Conservation (phyloP, 345 rosid species). For the Aquilaria yunnanensis region DNA sequence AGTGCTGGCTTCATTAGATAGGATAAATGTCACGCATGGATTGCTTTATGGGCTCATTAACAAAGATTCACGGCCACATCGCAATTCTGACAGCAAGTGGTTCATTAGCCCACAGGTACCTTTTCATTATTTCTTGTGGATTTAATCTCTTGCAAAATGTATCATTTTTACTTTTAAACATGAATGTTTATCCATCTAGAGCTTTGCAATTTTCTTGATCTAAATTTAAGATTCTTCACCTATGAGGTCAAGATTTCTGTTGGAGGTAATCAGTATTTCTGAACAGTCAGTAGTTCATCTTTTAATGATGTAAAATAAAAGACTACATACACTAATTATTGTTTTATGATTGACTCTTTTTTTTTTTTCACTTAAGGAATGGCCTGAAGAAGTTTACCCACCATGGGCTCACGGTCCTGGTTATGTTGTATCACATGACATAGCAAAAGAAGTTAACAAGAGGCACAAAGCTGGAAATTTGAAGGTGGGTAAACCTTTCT, state of each 20-base stretch:
- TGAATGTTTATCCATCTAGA: no score
- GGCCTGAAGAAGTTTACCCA: slow-evolving; percentile 72
- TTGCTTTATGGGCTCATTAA: slow-evolving; percentile 86
- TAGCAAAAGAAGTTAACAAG: slow-evolving; percentile 61
- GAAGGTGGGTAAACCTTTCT: slow-evolving; percentile 39
- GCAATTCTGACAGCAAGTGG: slow-evolving; percentile 93
- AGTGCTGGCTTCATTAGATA: slow-evolving; percentile 58
- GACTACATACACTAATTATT: neutral
- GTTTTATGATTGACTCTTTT: neutral
- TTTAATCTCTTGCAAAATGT: neutral
- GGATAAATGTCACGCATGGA: slow-evolving; percentile 50
- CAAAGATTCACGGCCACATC: slow-evolving; percentile 80
- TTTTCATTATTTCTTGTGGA: neutral
- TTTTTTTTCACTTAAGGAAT: slow-evolving; percentile 47
- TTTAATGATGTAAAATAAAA: no score
- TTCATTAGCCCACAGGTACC: slow-evolving; percentile 78
- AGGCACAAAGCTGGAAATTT: slow-evolving; percentile 44
- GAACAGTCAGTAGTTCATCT: no score
- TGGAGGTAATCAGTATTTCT: no score
- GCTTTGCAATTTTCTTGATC: no score
- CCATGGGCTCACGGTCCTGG: slow-evolving; percentile 99
- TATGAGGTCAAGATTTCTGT: no score
- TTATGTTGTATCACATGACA: slow-evolving; percentile 74
- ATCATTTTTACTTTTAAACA: no score
- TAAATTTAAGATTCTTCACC: no score